These are phyloP conservation scores for Bombardia bombarda DNA, from an alignment of 495 filamentous ascomycete species.

Conservation along the genomic window DNA sequence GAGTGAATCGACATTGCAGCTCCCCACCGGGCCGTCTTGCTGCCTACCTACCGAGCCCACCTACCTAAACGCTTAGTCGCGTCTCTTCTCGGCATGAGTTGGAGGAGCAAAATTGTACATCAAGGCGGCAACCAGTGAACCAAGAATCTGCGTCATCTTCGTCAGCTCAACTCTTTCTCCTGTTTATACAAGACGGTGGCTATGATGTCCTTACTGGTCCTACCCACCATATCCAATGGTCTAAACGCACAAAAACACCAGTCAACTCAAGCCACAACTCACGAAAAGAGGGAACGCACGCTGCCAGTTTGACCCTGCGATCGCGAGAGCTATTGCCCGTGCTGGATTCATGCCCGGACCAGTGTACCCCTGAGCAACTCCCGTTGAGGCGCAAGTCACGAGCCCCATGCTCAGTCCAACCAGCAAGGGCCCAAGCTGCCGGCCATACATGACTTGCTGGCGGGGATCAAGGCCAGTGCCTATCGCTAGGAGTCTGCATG, in stretches of 20 bases:
- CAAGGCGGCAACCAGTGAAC: slow-evolving; percentile 8
- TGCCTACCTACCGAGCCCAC: neutral
- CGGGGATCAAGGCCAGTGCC: slow-evolving; percentile 53
- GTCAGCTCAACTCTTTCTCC: neutral
- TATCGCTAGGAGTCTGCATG: slow-evolving; percentile 28
- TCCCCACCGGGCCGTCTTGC: neutral
- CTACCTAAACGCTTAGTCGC: no score
- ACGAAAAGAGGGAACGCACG: slow-evolving; percentile 3
- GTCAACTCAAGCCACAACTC: neutral
- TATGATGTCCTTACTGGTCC: slow-evolving; percentile 13
- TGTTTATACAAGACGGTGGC: neutral
- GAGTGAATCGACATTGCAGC: neutral
- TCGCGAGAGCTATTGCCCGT: slow-evolving; percentile 19
- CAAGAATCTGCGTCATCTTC: slow-evolving; percentile 5
- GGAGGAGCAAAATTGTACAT: slow-evolving; percentile 23
- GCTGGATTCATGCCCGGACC: slow-evolving; percentile 29
- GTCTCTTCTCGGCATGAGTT: no score
- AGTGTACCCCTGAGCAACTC: slow-evolving; percentile 37
- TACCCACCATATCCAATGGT: slow-evolving; percentile 30
- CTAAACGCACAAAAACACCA: slow-evolving; percentile 1
- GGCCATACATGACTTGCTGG: slow-evolving; percentile 43
- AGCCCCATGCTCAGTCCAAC: slow-evolving; percentile 44
- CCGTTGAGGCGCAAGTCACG: slow-evolving; percentile 36
- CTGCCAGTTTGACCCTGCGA: slow-evolving; percentile 18
- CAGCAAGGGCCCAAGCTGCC: slow-evolving; percentile 41